Percentiles rank a stretch among this genome's conserved stretches.
Evolutionary conservation across 2,329 filamentous ascomycete genomes (phyloP).

Genomic region (Cercospora janseana): DNA sequence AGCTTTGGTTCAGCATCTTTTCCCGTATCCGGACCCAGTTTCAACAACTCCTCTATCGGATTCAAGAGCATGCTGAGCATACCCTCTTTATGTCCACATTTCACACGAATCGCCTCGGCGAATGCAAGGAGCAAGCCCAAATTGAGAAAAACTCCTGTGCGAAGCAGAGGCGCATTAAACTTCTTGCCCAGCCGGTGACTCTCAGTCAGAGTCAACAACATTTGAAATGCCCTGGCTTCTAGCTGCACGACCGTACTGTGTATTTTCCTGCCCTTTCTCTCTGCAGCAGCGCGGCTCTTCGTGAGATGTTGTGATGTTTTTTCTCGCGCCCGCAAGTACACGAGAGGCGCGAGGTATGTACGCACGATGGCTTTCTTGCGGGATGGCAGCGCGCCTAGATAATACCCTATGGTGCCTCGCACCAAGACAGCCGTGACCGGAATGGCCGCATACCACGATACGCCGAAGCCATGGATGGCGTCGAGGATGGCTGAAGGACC

Average conservation of each 20-base stretch:
- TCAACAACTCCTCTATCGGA: not conserved
- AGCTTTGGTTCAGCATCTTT: not conserved
- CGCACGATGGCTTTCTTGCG: slow-evolving; percentile 25
- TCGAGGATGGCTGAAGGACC: slow-evolving; percentile 28
- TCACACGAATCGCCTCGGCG: slow-evolving; percentile 32
- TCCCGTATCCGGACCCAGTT: not conserved
- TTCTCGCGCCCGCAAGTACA: too few relatives aligned
- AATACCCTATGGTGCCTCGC: slow-evolving; percentile 32
- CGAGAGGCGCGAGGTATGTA: slow-evolving; percentile 26
- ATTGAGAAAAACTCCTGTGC: slow-evolving; percentile 19
- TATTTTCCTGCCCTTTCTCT: too few relatives aligned
- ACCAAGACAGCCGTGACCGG: slow-evolving; percentile 34
- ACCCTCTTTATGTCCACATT: slow-evolving; percentile 30
- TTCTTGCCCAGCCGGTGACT: slow-evolving; percentile 17
- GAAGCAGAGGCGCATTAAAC: slow-evolving; percentile 22
- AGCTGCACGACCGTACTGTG: not conserved
- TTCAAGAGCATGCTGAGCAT: slow-evolving; percentile 27
- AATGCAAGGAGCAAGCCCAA: slow-evolving; percentile 31
- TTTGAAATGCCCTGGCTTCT: not conserved
- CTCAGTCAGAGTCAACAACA: not conserved
- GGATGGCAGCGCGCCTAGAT: slow-evolving; percentile 22
- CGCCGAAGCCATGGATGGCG: slow-evolving; percentile 30
- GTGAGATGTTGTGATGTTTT: too few relatives aligned
- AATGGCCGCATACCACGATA: slow-evolving; percentile 37
- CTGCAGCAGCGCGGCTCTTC: too few relatives aligned